A percentile compares a stretch with the other conserved stretches of the same genome.
Evolutionary conservation across 768 basidiomycete genomes (phyloP).

Genomic region (Tricholoma matsutake): DNA sequence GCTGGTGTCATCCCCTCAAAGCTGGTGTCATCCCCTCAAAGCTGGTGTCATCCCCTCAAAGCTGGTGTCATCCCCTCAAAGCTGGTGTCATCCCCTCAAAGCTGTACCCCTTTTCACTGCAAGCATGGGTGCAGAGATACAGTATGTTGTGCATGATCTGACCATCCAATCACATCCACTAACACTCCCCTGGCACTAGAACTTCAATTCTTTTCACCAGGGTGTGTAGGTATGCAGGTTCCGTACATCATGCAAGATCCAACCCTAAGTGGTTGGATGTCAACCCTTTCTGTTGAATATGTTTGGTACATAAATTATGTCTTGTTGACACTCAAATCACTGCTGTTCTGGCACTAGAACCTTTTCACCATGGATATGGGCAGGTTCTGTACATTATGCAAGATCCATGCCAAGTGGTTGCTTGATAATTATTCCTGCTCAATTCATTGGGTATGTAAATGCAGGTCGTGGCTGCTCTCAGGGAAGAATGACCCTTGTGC

Average conservation of each 20-base stretch:
- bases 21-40: too few species aligned
- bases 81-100: too few species aligned
- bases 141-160: not conserved
- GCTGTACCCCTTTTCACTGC: too few species aligned
- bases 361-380: not conserved
- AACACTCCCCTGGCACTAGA: constrained; percentile 1
- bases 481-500: too few species aligned
- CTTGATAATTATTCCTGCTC: too few species aligned
- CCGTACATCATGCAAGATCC: not conserved
- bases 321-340: not conserved
- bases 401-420: not conserved
- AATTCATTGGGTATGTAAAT: too few species aligned
- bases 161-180: not conserved
- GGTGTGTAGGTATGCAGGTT: too few species aligned
- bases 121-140: not conserved
- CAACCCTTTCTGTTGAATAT: not conserved
- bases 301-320: not conserved
- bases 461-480: too few species aligned
- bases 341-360: not conserved
- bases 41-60: too few species aligned
- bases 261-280: constrained; percentile 1
- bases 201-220: not conserved
- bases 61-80: too few species aligned
- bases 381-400: not conserved
- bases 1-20: not conserved